Evolutionary conservation across 164 flowering plant genomes (phyloP).

Genomic region (Nymphaea thermarum): DNA sequence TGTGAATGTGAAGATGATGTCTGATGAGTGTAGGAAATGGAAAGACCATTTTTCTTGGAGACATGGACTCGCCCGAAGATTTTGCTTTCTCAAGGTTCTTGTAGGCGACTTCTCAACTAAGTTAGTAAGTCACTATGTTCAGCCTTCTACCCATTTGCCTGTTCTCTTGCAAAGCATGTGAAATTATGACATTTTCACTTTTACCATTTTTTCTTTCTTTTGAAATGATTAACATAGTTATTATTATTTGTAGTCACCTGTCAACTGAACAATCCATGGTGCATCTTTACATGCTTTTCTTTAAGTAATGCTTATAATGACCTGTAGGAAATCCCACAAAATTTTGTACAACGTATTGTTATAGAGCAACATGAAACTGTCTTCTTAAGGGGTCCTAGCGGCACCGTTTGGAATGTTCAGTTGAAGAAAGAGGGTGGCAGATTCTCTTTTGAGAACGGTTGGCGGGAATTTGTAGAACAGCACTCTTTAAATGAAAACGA

Average conservation of each 20-base stretch:
- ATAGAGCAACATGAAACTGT: slow-evolving; percentile 20
- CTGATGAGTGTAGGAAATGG: background rate
- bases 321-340: slow-evolving; percentile 13
- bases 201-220: too few relatives aligned
- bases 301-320: background rate
- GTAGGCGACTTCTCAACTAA: background rate
- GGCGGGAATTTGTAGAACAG: slow-evolving; percentile 48
- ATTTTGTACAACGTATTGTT: slow-evolving; percentile 8
- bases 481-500: slow-evolving; percentile 38
- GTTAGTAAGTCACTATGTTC: background rate
- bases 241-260: background rate
- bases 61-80: background rate
- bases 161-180: background rate
- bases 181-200: background rate
- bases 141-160: background rate
- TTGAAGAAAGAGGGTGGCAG: slow-evolving; percentile 18
- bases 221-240: too few relatives aligned
- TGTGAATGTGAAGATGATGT: background rate
- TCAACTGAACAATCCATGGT: background rate
- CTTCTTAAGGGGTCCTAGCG: slow-evolving; percentile 44
- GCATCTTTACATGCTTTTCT: background rate
- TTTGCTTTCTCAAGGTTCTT: slow-evolving; percentile 1
- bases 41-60: background rate
- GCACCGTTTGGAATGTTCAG: slow-evolving; percentile 36
- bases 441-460: slow-evolving; percentile 33